Evolutionary conservation across 116 monocot genomes (phyloP), one percentile per base, ranked within the genome.

Genomic region (Cymodocea nodosa): DNA sequence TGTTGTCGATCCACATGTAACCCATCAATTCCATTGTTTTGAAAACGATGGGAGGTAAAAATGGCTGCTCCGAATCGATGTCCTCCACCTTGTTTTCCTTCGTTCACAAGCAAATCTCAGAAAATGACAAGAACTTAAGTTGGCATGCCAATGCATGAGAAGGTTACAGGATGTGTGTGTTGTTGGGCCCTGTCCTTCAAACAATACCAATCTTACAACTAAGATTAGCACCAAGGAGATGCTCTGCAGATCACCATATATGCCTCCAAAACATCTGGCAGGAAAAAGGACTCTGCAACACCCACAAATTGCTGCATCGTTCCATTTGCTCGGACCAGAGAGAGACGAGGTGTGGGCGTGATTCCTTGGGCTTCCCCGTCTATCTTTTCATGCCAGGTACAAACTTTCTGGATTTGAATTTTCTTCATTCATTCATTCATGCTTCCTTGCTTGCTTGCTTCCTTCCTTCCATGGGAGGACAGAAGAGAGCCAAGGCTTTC

Each of bases 91-190:
- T 1, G 3, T 30, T 30, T 30, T 30, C 1, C 30, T 30, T 30
- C 30, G 30, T 30, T 30, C 30, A 30, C 1, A 3, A 3, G 30
- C 30, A 30, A 1, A 30, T 30, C 30, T 61, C 61, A 11, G 18
- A 54, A 54, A n/a, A 35, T 35, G 61, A 61, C 61, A 61, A 61
- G 61, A 61, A 61, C 15, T 17, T 61, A 61, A 37, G 61, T 34
- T 37, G 61, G 37, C 61, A 61, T 61, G 61, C 61, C 61, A 61
- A 61, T 61, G 61, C 61, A 61, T 36, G 35, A 36, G 61, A 61
- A 61, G 35, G 34, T 37, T 36, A 61, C 61, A 37, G 44, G 61
- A 37, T 34, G 36, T 6, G 37, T n/a, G 36, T 61, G 61, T 30
- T 3, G 30, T 30, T 3, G 30, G 30, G 30, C 30, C 30, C 18